phyloP scores from a whole-genome alignment of 1,284 basidiomycete genomes.

The Rhodotorula glutinis region DNA sequence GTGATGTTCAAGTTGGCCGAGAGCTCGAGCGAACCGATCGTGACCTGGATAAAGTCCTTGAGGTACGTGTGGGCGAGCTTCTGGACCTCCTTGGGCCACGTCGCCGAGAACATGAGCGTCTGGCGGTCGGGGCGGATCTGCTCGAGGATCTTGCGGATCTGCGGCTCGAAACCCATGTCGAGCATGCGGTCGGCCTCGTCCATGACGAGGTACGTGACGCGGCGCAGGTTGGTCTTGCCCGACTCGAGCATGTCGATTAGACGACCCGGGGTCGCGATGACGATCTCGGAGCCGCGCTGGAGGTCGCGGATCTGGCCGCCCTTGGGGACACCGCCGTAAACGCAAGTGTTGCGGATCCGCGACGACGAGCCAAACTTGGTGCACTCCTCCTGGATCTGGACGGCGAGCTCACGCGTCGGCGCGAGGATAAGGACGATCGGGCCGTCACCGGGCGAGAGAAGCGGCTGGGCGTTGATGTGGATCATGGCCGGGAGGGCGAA shows the following conservation, averaged over 20 bases:
- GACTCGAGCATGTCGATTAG: conserved; percentile 94
- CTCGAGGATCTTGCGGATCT: conserved; percentile 95
- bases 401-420: conserved; percentile 95
- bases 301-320: conserved; percentile 97
- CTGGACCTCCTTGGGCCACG: conserved; percentile 99
- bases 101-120: conserved; percentile 79
- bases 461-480: conserved; percentile 98
- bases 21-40: conserved; percentile 97
- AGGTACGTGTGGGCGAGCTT: conserved; percentile 95
- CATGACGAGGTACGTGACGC: conserved; percentile 97
- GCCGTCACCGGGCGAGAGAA: conserved; percentile 89
- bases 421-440: conserved; percentile 96
- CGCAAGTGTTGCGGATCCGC: conserved; percentile 94
- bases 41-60: conserved; percentile 94
- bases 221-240: conserved; percentile 90
- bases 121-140: conserved; percentile 51
- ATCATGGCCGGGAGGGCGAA: conserved; percentile 98
- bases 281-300: conserved; percentile 92
- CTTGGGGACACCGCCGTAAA: conserved; percentile 98
- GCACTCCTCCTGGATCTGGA: conserved; percentile 98
- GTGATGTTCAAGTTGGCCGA: conserved; percentile 98
- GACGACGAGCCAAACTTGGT: conserved; percentile 97
- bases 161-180: conserved; percentile 99
- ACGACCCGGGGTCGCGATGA: conserved; percentile 86
- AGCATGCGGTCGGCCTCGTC: conserved; percentile 99